Conservation (phyloP, 352 stramenopile species). For the Phytophthora ohioensis region DNA sequence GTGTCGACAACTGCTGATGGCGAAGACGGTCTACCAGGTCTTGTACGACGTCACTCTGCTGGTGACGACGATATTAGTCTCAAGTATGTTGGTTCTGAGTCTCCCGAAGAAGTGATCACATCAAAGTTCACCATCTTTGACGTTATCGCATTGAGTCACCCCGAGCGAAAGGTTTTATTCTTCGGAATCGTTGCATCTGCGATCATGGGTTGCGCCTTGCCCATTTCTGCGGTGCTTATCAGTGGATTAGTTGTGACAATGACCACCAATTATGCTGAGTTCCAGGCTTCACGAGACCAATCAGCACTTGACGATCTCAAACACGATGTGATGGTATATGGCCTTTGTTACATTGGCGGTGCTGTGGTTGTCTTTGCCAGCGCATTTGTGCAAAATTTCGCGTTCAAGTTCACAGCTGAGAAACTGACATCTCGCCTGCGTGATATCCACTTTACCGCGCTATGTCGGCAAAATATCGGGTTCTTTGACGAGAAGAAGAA, state of each 20-base stretch:
- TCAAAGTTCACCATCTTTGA: neutral
- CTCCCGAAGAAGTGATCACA: neutral
- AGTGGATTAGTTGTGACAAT: slow-evolving; percentile 30
- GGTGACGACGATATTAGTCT: neutral
- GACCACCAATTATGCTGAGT: slow-evolving; percentile 31
- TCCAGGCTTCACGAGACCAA: slow-evolving; percentile 29
- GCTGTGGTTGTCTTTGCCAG: slow-evolving; percentile 28
- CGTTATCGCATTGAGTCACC: neutral
- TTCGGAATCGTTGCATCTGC: neutral
- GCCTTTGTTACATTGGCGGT: neutral
- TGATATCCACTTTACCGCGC: slow-evolving; percentile 49
- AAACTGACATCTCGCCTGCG: slow-evolving; percentile 57
- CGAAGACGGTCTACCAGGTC: neutral
- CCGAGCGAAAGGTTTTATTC: neutral
- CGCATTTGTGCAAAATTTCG: slow-evolving; percentile 47
- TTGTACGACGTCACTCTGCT: neutral
- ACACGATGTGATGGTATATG: neutral
- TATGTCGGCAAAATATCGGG: neutral
- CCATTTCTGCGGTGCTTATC: slow-evolving; percentile 32
- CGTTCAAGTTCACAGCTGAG: slow-evolving; percentile 61
- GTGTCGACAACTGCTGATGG: slow-evolving; percentile 11
- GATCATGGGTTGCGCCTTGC: slow-evolving; percentile 9
- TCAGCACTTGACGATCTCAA: slow-evolving; percentile 62
- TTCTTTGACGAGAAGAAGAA: slow-evolving; percentile 23
- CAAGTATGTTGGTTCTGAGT: neutral